These are phyloP conservation scores for Pisolithus sp. DNA, from an alignment of 768 basidiomycete genomes.

Conservation along the genomic window DNA sequence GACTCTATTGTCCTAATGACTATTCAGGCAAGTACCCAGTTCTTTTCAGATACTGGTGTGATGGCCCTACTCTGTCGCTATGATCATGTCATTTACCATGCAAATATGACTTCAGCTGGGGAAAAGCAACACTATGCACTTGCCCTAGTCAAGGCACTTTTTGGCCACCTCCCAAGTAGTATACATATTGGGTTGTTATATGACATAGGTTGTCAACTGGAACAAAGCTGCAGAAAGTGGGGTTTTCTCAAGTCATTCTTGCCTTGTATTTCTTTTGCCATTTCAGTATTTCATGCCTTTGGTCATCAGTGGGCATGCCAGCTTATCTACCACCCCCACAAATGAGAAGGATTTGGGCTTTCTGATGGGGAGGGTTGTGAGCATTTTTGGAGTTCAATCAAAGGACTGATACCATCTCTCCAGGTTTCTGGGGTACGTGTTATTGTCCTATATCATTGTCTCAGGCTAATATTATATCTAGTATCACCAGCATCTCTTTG, in stretches of 20 bases:
- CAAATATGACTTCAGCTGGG: constrained; percentile 13
- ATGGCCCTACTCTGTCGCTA: constrained; percentile 21
- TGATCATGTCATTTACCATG: constrained; percentile 12
- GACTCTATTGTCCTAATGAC: background rate
- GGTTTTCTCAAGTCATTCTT: constrained; percentile 4
- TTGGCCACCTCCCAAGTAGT: constrained; percentile 10
- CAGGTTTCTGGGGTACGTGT: constrained; percentile 15
- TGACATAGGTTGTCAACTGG: constrained; percentile 19
- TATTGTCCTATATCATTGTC: background rate
- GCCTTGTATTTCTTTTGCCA: constrained; percentile 21
- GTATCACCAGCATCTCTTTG: constrained; percentile 23
- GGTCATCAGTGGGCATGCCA: constrained; percentile 32
- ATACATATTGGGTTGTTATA: constrained; percentile 15
- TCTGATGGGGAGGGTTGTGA: constrained; percentile 27
- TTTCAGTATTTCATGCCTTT: constrained; percentile 32
- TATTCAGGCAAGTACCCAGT: constrained; percentile 11
- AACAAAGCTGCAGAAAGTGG: constrained; percentile 13
- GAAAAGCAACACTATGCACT: constrained; percentile 21
- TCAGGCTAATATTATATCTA: constrained; percentile 12
- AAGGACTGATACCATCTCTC: constrained; percentile 13
- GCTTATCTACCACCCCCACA: constrained; percentile 30
- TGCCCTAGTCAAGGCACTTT: constrained; percentile 12
- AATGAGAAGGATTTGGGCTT: constrained; percentile 18
- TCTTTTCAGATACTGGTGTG: constrained; percentile 15
- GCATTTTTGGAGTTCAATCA: constrained; percentile 19